Conservation (phyloP, 2,329 filamentous ascomycete species). For the Beauveria sp. region DNA sequence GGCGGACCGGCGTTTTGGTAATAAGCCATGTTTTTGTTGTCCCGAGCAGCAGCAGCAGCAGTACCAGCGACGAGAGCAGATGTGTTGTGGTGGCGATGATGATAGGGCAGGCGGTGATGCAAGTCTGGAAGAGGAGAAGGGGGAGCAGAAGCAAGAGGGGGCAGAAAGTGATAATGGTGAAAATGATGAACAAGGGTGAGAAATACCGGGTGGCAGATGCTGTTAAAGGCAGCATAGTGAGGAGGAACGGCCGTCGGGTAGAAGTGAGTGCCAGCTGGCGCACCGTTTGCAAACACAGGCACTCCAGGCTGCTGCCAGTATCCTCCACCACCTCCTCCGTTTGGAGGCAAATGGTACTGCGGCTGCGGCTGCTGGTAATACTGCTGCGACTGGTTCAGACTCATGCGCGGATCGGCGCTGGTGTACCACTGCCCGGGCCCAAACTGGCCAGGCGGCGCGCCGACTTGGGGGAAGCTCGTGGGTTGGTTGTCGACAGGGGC, state of each 20-base stretch:
- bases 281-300: slow-evolving; percentile 9
- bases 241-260: background rate
- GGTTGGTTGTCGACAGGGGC: slow-evolving; percentile 8
- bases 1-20: slow-evolving; percentile 37
- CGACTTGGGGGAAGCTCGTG: slow-evolving; percentile 9
- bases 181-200: background rate
- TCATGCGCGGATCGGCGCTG: slow-evolving; percentile 5
- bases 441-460: slow-evolving; percentile 3
- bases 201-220: slow-evolving; percentile 11
- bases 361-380: slow-evolving; percentile 1
- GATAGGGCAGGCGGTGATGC: background rate
- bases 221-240: slow-evolving; percentile 10
- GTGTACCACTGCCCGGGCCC: slow-evolving; percentile 11
- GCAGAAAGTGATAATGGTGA: background rate
- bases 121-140: background rate
- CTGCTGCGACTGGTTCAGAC: slow-evolving; percentile 6
- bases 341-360: background rate
- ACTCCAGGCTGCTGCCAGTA: background rate
- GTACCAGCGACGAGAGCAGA: slow-evolving; percentile 13
- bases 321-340: slow-evolving; percentile 1
- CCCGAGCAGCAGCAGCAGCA: slow-evolving; percentile 6
- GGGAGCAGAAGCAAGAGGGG: background rate
- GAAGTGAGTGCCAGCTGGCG: slow-evolving; percentile 10
- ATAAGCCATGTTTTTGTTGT: slow-evolving; percentile 25
- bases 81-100: slow-evolving; percentile 13